phyloP scores from a whole-genome alignment of 208 protist species.

The Polymyxa betae region DNA sequence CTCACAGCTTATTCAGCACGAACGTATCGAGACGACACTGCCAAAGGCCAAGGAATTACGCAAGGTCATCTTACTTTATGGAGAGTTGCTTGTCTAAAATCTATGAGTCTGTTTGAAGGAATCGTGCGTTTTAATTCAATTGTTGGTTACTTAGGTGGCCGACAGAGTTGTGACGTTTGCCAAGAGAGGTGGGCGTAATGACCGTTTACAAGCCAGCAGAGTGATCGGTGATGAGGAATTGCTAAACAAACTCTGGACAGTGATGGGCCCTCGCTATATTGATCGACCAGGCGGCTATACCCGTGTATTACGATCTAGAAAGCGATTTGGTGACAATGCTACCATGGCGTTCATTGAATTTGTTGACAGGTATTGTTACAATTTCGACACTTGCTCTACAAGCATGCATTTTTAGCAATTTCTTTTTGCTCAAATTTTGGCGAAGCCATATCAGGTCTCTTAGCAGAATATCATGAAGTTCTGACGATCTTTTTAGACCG shows the following conservation, averaged over 20 bases:
- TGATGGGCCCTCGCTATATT: constrained; percentile 46
- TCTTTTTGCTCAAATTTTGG: too few species aligned
- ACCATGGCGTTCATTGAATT: constrained; percentile 59
- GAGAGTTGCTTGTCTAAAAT: too few species aligned
- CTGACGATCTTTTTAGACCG: too few species aligned
- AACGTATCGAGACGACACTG: constrained; percentile 58
- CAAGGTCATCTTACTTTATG: too few species aligned
- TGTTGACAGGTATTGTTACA: constrained; percentile 58
- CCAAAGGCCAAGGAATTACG: constrained; percentile 41
- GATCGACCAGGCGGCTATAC: constrained; percentile 53
- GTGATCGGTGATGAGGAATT: constrained; percentile 1
- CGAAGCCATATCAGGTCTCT: too few species aligned
- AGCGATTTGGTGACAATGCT: constrained; percentile 55
- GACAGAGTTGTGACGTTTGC: constrained; percentile 6
- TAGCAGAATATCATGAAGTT: too few species aligned
- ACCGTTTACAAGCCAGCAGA: background rate
- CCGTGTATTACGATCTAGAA: constrained; percentile 49
- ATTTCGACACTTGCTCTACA: too few species aligned
- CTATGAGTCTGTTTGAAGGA: too few species aligned
- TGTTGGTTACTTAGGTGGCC: too few species aligned
- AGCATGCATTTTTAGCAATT: too few species aligned
- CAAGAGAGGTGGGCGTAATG: constrained; percentile 1
- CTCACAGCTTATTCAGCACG: constrained; percentile 54
- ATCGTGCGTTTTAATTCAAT: too few species aligned
- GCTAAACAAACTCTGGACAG: constrained; percentile 53